These are phyloP conservation scores for Naganishia randhawae DNA, from an alignment of 768 basidiomycete species.

Conservation along the genomic window DNA sequence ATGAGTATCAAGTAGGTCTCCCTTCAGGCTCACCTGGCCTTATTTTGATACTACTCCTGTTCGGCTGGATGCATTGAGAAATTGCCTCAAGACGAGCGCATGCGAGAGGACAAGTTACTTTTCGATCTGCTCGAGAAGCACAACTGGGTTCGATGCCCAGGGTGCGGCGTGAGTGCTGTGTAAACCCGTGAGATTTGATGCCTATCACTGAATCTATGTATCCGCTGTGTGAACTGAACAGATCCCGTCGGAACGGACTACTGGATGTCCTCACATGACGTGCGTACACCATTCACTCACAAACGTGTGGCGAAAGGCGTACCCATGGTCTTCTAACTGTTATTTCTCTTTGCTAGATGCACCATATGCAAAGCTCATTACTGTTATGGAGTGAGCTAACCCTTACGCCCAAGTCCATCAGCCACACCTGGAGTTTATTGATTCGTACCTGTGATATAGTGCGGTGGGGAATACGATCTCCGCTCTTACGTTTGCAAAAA, in stretches of 20 bases:
- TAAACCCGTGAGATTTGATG: background rate
- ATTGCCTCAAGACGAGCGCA: background rate
- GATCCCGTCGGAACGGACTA: constrained; percentile 11
- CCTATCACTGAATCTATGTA: too few relatives aligned
- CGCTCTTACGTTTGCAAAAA: constrained; percentile 1
- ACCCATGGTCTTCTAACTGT: background rate
- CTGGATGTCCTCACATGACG: constrained; percentile 11
- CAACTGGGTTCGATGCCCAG: constrained; percentile 3
- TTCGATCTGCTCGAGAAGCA: constrained; percentile 6
- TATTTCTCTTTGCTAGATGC: background rate
- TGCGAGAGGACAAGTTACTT: constrained; percentile 1
- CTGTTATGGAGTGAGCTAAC: background rate
- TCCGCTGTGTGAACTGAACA: background rate
- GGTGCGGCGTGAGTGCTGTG: background rate
- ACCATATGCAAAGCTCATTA: constrained; percentile 4
- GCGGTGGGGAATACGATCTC: constrained; percentile 5
- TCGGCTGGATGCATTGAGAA: background rate
- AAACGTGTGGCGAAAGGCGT: background rate
- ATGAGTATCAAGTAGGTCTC: constrained; percentile 5
- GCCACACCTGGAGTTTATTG: background rate
- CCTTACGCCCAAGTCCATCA: background rate
- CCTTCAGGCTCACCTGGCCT: background rate
- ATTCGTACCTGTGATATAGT: background rate
- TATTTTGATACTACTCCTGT: background rate
- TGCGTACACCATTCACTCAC: background rate